These are phyloP conservation scores for Aspergillus novofumigatus DNA, from an alignment of 2,329 filamentous ascomycete genomes.

Conservation along the genomic window DNA sequence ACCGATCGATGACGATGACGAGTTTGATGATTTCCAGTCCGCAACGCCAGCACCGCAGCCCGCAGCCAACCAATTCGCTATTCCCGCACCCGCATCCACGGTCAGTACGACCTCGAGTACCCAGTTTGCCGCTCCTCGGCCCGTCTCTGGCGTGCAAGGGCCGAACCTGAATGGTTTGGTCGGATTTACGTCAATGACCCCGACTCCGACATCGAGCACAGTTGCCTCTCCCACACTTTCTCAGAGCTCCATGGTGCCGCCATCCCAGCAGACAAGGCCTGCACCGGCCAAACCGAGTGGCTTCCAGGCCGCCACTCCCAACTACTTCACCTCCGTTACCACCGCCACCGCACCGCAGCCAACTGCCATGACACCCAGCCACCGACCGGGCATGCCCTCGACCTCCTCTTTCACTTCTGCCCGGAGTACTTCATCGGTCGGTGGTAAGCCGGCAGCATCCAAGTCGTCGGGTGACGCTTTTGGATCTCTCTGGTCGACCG, in stretches of 20 bases:
- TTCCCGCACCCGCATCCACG: constrained; percentile 45
- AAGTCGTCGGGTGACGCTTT: constrained; percentile 72
- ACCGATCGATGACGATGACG: constrained; percentile 65
- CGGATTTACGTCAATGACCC: constrained; percentile 75
- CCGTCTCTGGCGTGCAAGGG: constrained; percentile 76
- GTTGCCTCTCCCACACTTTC: constrained; percentile 57
- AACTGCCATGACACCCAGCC: constrained; percentile 21
- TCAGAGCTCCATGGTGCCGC: constrained; percentile 36
- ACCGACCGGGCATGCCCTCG: constrained; percentile 31
- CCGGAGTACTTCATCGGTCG: constrained; percentile 36
- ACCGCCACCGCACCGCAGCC: constrained; percentile 32
- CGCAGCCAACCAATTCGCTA: constrained; percentile 35
- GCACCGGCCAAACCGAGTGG: constrained; percentile 53
- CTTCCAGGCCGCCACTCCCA: constrained; percentile 76
- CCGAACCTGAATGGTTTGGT: constrained; percentile 76
- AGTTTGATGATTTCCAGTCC: constrained; percentile 97
- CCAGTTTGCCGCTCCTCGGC: constrained; percentile 77
- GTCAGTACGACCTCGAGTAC: constrained; percentile 50
- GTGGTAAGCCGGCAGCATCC: constrained; percentile 48
- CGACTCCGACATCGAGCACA: constrained; percentile 54
- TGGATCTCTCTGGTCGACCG: constrained; percentile 71
- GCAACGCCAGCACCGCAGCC: constrained; percentile 54
- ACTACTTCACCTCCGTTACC: constrained; percentile 86
- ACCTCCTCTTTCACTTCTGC: constrained; percentile 36
- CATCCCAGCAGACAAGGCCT: constrained; percentile 35